Conservation (phyloP, 805 yeast species). For the Cephaloascus fragrans region DNA sequence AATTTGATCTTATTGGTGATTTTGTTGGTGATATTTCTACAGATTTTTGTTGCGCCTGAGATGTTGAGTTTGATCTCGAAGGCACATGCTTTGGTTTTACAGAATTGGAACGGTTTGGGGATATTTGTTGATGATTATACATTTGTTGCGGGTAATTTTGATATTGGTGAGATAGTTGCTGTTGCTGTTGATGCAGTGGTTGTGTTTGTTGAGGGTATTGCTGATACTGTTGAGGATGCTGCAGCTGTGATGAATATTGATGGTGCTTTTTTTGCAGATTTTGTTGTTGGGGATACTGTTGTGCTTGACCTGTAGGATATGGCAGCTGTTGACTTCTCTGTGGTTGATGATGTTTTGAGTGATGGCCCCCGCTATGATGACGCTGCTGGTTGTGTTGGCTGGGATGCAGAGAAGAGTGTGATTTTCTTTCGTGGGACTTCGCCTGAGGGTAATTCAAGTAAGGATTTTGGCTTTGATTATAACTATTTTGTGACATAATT, state of each 20-base stretch:
- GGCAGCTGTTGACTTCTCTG: slow-evolving; percentile 2
- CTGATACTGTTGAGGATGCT: slow-evolving; percentile 6
- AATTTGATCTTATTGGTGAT: slow-evolving; percentile 1
- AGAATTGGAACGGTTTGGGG: background rate
- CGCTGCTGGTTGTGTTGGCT: slow-evolving; percentile 2
- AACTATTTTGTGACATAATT: background rate
- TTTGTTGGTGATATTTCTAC: slow-evolving; percentile 2
- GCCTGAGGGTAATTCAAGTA: slow-evolving; percentile 2
- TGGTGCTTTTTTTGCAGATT: slow-evolving; percentile 4
- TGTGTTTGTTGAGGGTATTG: slow-evolving; percentile 3
- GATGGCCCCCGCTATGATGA: slow-evolving; percentile 1
- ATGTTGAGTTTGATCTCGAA: background rate
- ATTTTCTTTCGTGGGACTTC: background rate
- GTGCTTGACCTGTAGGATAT: slow-evolving; percentile 4
- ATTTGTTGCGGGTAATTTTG: slow-evolving; percentile 6
- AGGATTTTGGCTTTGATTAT: background rate
- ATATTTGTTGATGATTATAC: slow-evolving; percentile 4
- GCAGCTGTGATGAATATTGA: slow-evolving; percentile 3
- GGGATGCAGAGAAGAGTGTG: background rate
- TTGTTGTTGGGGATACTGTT: slow-evolving; percentile 4
- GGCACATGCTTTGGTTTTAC: background rate
- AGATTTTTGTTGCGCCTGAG: background rate
- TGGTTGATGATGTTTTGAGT: slow-evolving; percentile 3
- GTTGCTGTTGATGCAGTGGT: slow-evolving; percentile 1
- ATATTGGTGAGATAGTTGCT: slow-evolving; percentile 3